Base-by-base conservation (phyloP, 164 flowering plant species). In the Dillenia suffruticosa region DNA sequence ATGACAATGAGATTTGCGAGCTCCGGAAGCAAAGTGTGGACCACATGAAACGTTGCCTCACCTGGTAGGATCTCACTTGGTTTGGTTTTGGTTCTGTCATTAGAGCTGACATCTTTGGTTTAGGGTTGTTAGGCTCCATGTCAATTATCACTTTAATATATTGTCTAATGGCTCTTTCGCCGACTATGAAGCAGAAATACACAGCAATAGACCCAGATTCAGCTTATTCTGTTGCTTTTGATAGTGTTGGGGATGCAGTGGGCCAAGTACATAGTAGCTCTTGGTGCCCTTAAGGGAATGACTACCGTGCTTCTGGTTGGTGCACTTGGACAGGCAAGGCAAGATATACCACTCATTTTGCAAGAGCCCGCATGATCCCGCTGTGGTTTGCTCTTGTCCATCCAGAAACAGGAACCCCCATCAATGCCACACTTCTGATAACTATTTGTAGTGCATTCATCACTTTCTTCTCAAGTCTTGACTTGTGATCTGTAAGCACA, bases 51-150 rank as follows among this genome's bases (percentile, higher is more conserved):
- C 59, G 72, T 6, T 72, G 79, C 71, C 81, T 86, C 12, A 77
- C 63, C 53, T 84, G 88, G 91, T 86, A 85, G 88, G 88, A 86
- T 58, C 84, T 86, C 49, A 77, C 61, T 51, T 82, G 87, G 84
- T 82, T 86, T 49, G 88, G 88, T 0, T 73, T 86, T 24, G 91
- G 91, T 5, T 52, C 88, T 0, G 85, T 86, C 17, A 70, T 86
- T 51, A 88, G 91, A 14, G 75, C 88, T 9, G 85, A 86, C 7
- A 79, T 86, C 47, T 84, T 84, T 63, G 87, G 0, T 5, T 84
- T 12, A 1, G 92, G 89, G 32, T 59, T 86, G 59, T 67, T 82
- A 2, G 88, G 91, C 24, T 86, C 85, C 13, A 86, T 86, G 88
- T 74, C 83, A 0, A 74, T 82, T 15, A 79, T 75, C 70, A 81